Evolutionary conservation across 2,329 filamentous ascomycete species (phyloP).

Genomic region (Diaporthe australafricana): DNA sequence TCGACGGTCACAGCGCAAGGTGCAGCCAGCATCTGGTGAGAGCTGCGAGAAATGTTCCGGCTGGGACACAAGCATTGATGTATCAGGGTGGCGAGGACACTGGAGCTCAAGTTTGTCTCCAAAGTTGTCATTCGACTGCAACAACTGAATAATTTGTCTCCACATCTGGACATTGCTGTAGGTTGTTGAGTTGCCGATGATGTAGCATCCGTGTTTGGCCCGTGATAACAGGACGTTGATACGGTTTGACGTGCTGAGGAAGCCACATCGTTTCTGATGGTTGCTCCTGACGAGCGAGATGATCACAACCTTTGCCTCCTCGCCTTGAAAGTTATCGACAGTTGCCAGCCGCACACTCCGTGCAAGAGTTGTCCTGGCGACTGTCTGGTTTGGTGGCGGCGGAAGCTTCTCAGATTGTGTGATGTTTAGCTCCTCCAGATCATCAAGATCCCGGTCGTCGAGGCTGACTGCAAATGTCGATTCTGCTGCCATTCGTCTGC

Average conservation of each 20-base stretch:
- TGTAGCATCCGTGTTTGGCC: conserved; percentile 76
- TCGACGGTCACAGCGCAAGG: conserved; percentile 59
- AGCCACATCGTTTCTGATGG: conserved; percentile 66
- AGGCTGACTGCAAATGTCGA: conserved; percentile 70
- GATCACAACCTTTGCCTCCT: conserved; percentile 78
- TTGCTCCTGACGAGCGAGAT: conserved; percentile 81
- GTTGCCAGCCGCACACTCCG: conserved; percentile 69
- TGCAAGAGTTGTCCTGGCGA: conserved; percentile 55
- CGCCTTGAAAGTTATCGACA: conserved; percentile 82
- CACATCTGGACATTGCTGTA: conserved; percentile 72
- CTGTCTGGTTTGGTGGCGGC: not conserved
- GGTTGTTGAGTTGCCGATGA: conserved; percentile 75
- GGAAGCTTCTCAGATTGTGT: conserved; percentile 40
- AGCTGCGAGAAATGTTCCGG: conserved; percentile 64
- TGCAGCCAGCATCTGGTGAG: conserved; percentile 72
- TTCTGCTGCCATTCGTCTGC: conserved; percentile 50
- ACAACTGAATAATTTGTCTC: conserved; percentile 65
- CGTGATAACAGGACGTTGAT: conserved; percentile 77
- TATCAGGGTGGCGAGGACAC: conserved; percentile 71
- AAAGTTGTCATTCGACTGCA: conserved; percentile 58
- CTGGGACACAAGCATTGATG: conserved; percentile 52
- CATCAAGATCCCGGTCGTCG: conserved; percentile 71
- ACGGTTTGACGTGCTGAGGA: conserved; percentile 73
- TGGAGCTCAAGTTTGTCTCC: conserved; percentile 63
- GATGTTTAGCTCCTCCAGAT: conserved; percentile 56